phyloP scores from a whole-genome alignment of 495 filamentous ascomycete genomes.

The Xylaria curta region DNA sequence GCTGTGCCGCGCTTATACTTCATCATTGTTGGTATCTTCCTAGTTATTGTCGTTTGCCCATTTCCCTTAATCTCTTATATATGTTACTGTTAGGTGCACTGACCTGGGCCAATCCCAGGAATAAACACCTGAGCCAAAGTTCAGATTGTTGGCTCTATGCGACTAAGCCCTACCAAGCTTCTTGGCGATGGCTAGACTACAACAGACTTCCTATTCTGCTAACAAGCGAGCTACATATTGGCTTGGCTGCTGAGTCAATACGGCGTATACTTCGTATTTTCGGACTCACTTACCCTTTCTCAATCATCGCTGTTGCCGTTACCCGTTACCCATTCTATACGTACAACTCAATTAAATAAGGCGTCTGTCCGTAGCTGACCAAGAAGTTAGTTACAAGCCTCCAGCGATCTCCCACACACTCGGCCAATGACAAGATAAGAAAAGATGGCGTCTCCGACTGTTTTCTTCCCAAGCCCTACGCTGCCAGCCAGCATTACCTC shows the following conservation, averaged over 20 bases:
- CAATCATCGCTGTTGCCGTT: not conserved
- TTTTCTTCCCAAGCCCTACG: not conserved
- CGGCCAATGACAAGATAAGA: constrained; percentile 7
- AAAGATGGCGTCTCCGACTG: constrained; percentile 10
- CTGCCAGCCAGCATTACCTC: constrained; percentile 20
- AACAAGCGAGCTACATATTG: not conserved
- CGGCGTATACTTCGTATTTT: not conserved
- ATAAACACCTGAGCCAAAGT: not conserved
- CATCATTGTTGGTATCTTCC: not conserved
- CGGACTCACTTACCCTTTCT: too few species aligned
- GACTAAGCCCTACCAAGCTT: constrained; percentile 1
- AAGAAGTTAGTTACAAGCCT: not conserved
- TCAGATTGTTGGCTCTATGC: not conserved
- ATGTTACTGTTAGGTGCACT: not conserved
- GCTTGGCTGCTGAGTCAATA: not conserved
- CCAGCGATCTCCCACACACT: not conserved
- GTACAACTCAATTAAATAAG: not conserved
- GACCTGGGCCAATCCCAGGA: not conserved
- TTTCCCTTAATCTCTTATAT: not conserved
- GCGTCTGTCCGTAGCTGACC: not conserved
- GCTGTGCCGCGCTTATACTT: constrained; percentile 2
- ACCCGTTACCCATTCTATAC: not conserved
- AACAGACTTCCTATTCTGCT: not conserved
- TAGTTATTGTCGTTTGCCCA: not conserved
- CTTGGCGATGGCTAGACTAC: not conserved